These are phyloP conservation scores for Globisporangium iwayamae DNA, from an alignment of 352 stramenopile genomes.

Conservation along the genomic window DNA sequence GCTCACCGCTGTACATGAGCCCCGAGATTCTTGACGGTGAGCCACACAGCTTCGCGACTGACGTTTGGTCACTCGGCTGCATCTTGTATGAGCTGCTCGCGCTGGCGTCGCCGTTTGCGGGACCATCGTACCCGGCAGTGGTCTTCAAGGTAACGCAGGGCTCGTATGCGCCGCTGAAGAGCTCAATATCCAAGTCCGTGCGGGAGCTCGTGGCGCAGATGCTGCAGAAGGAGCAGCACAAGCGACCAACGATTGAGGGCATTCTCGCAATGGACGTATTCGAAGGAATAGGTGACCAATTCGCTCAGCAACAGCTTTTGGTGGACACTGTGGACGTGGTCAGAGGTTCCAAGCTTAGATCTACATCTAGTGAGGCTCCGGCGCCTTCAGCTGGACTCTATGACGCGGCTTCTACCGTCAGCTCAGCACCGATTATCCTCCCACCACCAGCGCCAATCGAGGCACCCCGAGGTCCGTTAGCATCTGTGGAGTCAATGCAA, in stretches of 20 bases:
- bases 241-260: constrained; percentile 9
- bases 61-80: constrained; percentile 84
- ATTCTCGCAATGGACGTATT: constrained; percentile 5
- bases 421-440: neutral
- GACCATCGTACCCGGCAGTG: constrained; percentile 14
- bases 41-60: constrained; percentile 51
- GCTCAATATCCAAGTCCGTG: neutral
- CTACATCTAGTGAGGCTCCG: neutral
- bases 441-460: constrained; percentile 10
- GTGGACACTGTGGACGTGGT: neutral
- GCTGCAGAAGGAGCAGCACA: constrained; percentile 13
- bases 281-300: neutral
- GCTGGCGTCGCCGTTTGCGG: constrained; percentile 8
- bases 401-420: neutral
- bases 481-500: neutral
- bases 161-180: constrained; percentile 1
- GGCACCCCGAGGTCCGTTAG: neutral
- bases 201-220: constrained; percentile 7
- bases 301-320: neutral
- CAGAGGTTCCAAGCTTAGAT: neutral
- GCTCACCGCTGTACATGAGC: constrained; percentile 77
- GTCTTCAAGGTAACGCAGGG: constrained; percentile 14
- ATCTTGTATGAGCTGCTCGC: constrained; percentile 70
- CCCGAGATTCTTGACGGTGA: constrained; percentile 62
- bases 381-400: neutral